These are phyloP conservation scores for Cystobasidium tubakii DNA, from an alignment of 768 basidiomycete genomes.

Conservation along the genomic window DNA sequence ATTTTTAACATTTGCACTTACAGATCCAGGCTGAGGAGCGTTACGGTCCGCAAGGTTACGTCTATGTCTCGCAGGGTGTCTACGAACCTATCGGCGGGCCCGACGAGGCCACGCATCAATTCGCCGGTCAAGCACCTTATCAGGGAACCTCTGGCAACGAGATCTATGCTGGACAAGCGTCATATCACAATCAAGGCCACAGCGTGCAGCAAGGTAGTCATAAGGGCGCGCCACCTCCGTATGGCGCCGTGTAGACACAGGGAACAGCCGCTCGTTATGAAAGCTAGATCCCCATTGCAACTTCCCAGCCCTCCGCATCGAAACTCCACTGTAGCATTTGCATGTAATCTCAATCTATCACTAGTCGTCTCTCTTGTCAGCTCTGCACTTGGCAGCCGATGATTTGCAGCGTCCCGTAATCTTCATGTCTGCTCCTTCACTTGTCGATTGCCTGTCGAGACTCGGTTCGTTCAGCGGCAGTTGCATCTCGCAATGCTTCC, in stretches of 20 bases:
- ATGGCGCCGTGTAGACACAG: constrained; percentile 20
- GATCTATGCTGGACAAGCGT: constrained; percentile 11
- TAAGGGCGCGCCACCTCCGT: constrained; percentile 20
- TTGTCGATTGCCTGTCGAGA: not conserved
- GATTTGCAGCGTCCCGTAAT: no score
- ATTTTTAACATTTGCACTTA: not conserved
- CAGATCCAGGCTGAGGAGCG: constrained; percentile 28
- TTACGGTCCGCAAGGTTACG: constrained; percentile 27
- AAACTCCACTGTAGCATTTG: not conserved
- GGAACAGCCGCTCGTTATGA: not conserved
- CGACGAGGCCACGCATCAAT: not conserved
- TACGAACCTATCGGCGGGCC: constrained; percentile 24
- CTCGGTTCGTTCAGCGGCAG: not conserved
- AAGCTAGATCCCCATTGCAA: no score
- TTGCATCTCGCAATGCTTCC: not conserved
- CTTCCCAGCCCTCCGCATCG: not conserved
- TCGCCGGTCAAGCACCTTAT: not conserved
- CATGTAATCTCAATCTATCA: no score
- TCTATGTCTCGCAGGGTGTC: constrained; percentile 11
- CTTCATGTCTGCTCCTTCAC: no score
- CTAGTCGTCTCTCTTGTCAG: not conserved
- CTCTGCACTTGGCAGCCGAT: no score
- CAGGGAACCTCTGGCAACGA: constrained; percentile 9
- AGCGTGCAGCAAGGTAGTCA: not conserved
- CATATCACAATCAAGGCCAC: constrained; percentile 1